phyloP scores from a whole-genome alignment of 1,284 basidiomycete species.

The Neolentinus lepideus region DNA sequence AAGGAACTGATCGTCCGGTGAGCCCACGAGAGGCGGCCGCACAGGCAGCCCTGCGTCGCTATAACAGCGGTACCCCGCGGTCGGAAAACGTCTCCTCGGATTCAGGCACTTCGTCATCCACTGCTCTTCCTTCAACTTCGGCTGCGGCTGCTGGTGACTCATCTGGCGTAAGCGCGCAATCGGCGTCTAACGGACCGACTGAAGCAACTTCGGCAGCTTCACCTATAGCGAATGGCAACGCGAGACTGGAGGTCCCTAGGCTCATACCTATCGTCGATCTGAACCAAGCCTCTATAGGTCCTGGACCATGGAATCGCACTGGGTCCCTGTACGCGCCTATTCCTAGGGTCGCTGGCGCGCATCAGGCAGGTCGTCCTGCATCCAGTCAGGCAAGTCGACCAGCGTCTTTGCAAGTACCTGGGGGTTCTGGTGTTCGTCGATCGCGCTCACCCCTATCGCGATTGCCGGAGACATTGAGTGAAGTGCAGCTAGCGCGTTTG shows the following conservation, averaged over 20 bases:
- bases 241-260: not conserved
- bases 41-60: conserved; percentile 27
- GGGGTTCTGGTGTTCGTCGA: no score
- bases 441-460: conserved; percentile 19
- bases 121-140: not conserved
- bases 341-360: no score
- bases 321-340: not conserved
- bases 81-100: not conserved
- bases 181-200: not conserved
- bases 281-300: not conserved
- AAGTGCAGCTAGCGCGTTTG: conserved; percentile 50
- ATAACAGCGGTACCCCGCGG: conserved; percentile 6
- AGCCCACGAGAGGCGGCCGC: conserved; percentile 27
- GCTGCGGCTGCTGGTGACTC: not conserved
- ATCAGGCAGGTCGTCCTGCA: not conserved
- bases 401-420: no score
- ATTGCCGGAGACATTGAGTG: conserved; percentile 45
- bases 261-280: not conserved
- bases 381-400: not conserved
- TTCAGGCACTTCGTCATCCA: conserved; percentile 1
- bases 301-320: not conserved
- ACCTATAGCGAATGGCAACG: not conserved
- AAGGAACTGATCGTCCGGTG: conserved; percentile 7
- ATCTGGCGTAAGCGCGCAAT: not conserved
- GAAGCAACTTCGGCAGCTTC: not conserved